These are phyloP conservation scores for Malus sieversii DNA, from an alignment of 306 rosid genomes.

Conservation along the genomic window DNA sequence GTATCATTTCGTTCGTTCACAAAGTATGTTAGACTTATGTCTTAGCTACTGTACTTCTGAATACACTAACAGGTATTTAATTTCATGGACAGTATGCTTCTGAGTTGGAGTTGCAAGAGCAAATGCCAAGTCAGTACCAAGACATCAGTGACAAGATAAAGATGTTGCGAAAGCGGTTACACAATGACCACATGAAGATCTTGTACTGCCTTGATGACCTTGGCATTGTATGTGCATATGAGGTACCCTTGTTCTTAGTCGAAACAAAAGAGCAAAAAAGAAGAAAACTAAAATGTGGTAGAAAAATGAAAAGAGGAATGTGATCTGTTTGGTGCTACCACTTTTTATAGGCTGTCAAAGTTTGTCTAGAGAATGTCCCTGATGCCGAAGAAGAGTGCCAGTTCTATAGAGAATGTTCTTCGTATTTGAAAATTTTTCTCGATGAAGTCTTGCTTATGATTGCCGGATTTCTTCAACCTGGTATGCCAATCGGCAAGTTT, in stretches of 20 bases:
- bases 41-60: not conserved
- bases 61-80: slow-evolving; percentile 13
- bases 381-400: slow-evolving; percentile 34
- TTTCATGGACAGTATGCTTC: slow-evolving; percentile 48
- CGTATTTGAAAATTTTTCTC: slow-evolving; percentile 37
- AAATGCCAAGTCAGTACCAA: slow-evolving; percentile 22
- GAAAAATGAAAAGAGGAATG: not conserved
- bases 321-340: not conserved
- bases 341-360: slow-evolving; percentile 54
- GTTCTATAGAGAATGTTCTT: slow-evolving; percentile 33
- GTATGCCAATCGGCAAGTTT: slow-evolving; percentile 29
- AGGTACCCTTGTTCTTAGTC: slow-evolving; percentile 41
- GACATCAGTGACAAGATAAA: slow-evolving; percentile 46
- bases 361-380: slow-evolving; percentile 40
- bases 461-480: slow-evolving; percentile 32
- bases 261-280: not conserved
- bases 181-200: slow-evolving; percentile 48
- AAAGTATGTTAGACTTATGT: not conserved
- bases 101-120: slow-evolving; percentile 39
- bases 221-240: slow-evolving; percentile 74
- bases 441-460: slow-evolving; percentile 41
- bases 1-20: not conserved
- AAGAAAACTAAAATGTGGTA: not conserved
- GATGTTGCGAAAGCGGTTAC: slow-evolving; percentile 39
- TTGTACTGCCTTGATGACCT: slow-evolving; percentile 75